Evolutionary conservation across 1,284 basidiomycete genomes (phyloP).

Genomic region (Fomitopsis pinicola): DNA sequence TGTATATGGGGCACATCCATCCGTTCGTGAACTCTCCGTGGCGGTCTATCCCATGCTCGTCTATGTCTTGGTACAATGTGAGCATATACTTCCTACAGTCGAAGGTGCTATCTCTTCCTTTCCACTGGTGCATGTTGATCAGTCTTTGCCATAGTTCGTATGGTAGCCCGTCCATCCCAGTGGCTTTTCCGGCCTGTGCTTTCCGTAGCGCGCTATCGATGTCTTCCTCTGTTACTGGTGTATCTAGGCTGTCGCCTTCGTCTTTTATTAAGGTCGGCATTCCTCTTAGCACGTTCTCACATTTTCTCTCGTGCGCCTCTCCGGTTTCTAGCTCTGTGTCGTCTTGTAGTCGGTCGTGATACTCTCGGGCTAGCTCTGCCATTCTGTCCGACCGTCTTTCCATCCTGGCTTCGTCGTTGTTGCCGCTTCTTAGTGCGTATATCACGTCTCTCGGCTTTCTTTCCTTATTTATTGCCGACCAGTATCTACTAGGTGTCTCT

Average conservation of each 20-base stretch:
- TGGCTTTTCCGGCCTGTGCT: slow-evolving; percentile 4
- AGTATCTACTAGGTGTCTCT: not conserved
- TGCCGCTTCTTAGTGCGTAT: not conserved
- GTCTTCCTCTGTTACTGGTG: not conserved
- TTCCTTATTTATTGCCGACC: not conserved
- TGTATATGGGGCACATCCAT: slow-evolving; percentile 32
- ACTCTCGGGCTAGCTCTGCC: not conserved
- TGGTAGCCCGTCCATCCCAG: slow-evolving; percentile 17
- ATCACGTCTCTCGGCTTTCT: not conserved
- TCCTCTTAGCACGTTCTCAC: not conserved
- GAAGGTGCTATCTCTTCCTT: too few relatives aligned
- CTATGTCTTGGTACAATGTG: too few relatives aligned
- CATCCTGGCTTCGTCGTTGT: fast-evolving
- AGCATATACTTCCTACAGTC: too few relatives aligned
- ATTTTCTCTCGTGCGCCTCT: not conserved
- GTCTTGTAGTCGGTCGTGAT: not conserved
- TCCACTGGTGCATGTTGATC: too few relatives aligned
- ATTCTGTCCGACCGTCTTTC: not conserved
- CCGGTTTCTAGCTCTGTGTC: too few relatives aligned
- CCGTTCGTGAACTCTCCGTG: slow-evolving; percentile 20
- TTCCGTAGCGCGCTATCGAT: not conserved
- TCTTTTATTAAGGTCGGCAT: too few relatives aligned
- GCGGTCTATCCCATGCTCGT: too few relatives aligned
- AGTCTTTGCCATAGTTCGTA: slow-evolving; percentile 16
- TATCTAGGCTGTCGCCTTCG: not conserved